These are phyloP conservation scores for Mycena filopes DNA, from an alignment of 768 basidiomycete genomes.

Conservation along the genomic window DNA sequence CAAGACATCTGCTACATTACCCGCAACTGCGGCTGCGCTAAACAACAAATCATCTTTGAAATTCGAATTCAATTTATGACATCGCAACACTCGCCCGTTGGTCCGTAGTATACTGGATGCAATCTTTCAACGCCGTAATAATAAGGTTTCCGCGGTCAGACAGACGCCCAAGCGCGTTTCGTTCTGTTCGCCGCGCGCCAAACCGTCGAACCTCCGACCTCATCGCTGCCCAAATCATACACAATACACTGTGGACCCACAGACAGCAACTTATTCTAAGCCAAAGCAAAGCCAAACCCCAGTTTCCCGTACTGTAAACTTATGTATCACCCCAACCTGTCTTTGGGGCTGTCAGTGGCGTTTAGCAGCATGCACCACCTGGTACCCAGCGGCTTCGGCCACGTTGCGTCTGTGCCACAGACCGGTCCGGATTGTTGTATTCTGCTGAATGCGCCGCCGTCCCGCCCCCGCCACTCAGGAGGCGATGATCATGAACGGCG, in stretches of 20 bases:
- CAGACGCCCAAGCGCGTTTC: background rate
- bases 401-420: slow-evolving; percentile 16
- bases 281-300: background rate
- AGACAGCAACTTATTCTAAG: background rate
- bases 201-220: background rate
- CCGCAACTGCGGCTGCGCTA: background rate
- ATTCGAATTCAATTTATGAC: slow-evolving; percentile 15
- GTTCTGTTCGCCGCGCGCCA: background rate
- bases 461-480: no score
- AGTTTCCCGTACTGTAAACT: slow-evolving; percentile 6
- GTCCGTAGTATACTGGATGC: background rate
- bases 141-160: no score
- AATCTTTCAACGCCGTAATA: slow-evolving; percentile 6
- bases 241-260: slow-evolving; percentile 9
- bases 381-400: slow-evolving; percentile 20
- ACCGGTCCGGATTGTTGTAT: slow-evolving; percentile 23
- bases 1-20: slow-evolving; percentile 1
- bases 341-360: slow-evolving; percentile 29
- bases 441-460: no score
- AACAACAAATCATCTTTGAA: no score
- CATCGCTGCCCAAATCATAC: background rate
- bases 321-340: no score
- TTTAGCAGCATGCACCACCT: background rate
- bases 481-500: no score
- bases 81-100: background rate